A percentile compares a stretch with the other conserved stretches of the same genome.
Evolutionary conservation across 331 rosid genomes (phyloP).

Genomic region (Saraca asoca): DNA sequence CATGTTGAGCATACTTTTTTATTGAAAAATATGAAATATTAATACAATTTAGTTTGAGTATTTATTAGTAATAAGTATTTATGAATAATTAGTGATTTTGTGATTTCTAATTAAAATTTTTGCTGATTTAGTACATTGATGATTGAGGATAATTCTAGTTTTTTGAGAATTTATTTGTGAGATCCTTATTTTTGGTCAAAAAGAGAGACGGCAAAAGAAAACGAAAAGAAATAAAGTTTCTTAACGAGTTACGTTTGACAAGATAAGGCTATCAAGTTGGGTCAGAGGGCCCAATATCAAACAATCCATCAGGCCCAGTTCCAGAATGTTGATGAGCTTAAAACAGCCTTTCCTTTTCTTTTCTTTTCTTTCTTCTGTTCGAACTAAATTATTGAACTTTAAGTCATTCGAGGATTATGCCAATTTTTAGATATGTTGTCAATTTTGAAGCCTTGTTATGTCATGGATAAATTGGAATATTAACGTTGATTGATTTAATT

Average conservation of each 20-base stretch:
- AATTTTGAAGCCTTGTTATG: no score
- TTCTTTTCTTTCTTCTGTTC: not conserved
- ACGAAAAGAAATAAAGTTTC: conserved; percentile 29
- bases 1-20: not conserved
- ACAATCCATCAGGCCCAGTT: conserved; percentile 40
- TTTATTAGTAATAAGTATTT: not conserved
- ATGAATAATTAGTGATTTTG: not conserved
- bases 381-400: no score
- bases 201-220: conserved; percentile 19
- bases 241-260: conserved; percentile 23
- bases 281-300: conserved; percentile 35
- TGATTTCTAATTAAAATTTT: not conserved
- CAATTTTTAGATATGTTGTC: no score
- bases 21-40: no score
- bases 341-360: conserved; percentile 17
- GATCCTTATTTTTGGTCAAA: conserved; percentile 31
- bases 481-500: no score
- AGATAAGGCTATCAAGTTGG: conserved; percentile 13
- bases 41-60: not conserved
- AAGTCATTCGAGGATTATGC: no score
- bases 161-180: conserved; percentile 18
- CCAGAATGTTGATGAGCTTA: conserved; percentile 12
- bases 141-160: not conserved
- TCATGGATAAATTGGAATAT: no score
- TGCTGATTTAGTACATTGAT: not conserved